Evolutionary conservation across 1,139 yeast species (phyloP), one percentile per base, ranked within the genome.

Genomic region (Zygoascus meyerae): DNA sequence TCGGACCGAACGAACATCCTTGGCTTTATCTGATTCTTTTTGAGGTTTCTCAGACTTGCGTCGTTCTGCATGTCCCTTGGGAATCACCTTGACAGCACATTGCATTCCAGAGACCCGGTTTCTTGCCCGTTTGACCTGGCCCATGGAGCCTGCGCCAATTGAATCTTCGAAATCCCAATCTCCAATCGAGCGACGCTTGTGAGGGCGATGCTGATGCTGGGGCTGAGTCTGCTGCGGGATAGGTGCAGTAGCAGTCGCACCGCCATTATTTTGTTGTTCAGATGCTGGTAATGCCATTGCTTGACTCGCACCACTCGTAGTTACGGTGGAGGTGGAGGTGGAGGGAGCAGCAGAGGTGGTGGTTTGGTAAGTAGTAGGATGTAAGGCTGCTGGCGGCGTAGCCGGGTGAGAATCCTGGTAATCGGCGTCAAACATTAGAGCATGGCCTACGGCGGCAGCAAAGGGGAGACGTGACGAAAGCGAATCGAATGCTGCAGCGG

Each of bases 101-200:
- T 85, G 73, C 62, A 89, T 96, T 47, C 78, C 78, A 1, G 96
- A 86, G 35, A 79, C 65, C 54, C 85, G 78, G 68, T 90, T 95
- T 58, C 80, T 83, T 2, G 97, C 97, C 41, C 92, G 72, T 66
- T 94, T 94, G 45, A 92, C 99, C 65, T 92, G 95, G 49, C 99
- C 99, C 98, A 94, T 92, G 1, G 96, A 86, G 2, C 99, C 98
- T 3, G 97, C 96, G 44, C 99, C 99, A 43, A 92, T 86, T 0
- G 97, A 89, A 64, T 89, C 89, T 51, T 87, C 77, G 58, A 92
- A 90, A 59, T 86, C 95, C 98, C 98, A 92, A 56, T 94, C 97
- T 14, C 98, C 99, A 48, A 92, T 83, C 5, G 95, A 77, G 53
- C 84, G 83, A 55, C 97, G 78, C 63, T 89, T 66, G 17, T 56